phyloP scores from a whole-genome alignment of 306 rosid genomes.

The Spatholobus suberectus region DNA sequence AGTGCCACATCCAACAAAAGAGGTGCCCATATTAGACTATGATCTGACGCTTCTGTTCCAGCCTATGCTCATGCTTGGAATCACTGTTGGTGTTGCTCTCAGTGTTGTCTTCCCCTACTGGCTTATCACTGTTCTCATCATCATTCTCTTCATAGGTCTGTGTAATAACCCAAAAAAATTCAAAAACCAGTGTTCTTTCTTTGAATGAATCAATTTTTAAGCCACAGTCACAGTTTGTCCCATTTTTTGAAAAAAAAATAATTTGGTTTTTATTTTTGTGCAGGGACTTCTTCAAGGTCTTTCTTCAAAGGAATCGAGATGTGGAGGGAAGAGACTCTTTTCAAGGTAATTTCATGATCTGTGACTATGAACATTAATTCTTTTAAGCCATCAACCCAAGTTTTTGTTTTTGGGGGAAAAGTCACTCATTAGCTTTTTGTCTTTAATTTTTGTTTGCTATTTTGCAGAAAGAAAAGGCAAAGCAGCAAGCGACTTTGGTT shows the following conservation, averaged over 20 bases:
- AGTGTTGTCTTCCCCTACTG: conserved; percentile 96
- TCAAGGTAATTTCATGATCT: conserved; percentile 51
- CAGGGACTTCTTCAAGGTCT: conserved; percentile 91
- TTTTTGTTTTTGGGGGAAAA: neutral
- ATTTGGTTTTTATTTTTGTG: neutral
- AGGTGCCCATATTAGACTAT: conserved; percentile 85
- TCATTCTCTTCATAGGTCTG: conserved; percentile 79
- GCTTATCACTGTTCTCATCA: conserved; percentile 91
- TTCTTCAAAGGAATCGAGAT: conserved; percentile 69
- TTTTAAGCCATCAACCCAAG: neutral
- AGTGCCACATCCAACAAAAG: conserved; percentile 83
- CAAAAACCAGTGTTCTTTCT: neutral
- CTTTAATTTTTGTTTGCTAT: neutral
- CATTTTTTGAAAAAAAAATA: neutral
- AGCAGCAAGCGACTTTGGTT: conserved; percentile 37
- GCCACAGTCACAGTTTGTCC: neutral
- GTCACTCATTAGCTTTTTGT: neutral
- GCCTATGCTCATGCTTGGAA: conserved; percentile 96
- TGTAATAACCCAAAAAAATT: no score
- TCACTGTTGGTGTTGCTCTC: conserved; percentile 84
- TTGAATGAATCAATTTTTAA: neutral
- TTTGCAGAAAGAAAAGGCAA: conserved; percentile 65
- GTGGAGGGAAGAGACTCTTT: conserved; percentile 83
- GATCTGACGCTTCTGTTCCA: conserved; percentile 89
- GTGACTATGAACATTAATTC: neutral